Evolutionary conservation across 306 rosid species (phyloP).

Genomic region (Alnus rubra): DNA sequence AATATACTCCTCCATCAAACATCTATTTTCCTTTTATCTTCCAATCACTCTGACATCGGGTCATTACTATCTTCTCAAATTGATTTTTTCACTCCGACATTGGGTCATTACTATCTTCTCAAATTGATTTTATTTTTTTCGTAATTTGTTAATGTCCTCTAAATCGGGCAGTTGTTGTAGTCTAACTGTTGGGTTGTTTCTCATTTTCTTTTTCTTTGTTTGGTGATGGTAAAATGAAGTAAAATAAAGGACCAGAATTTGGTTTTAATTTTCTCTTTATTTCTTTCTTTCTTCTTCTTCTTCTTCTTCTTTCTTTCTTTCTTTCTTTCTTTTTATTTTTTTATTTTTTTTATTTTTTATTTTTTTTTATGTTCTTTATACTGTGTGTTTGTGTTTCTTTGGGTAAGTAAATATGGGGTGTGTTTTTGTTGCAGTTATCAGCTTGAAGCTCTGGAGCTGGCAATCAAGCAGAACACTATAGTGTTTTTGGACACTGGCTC

Average conservation of each 20-base stretch:
- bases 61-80: too few species aligned
- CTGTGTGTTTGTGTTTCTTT: background rate
- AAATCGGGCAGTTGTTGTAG: background rate
- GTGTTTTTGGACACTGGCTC: conserved; percentile 87
- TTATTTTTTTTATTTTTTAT: too few species aligned
- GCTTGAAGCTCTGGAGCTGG: conserved; percentile 69
- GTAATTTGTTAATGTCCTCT: background rate
- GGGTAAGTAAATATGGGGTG: background rate
- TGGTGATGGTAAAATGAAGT: background rate
- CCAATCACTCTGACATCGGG: too few species aligned
- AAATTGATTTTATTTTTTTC: background rate
- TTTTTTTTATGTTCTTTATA: background rate
- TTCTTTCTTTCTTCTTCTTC: background rate
- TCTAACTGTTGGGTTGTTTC: conserved; percentile 28
- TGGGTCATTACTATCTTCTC: background rate
- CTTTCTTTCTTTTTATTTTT: too few species aligned
- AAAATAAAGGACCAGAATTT: background rate
- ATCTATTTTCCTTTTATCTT: background rate
- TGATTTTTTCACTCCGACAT: too few species aligned
- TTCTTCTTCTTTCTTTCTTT: fast-evolving
- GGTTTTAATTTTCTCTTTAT: background rate
- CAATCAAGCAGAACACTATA: conserved; percentile 58
- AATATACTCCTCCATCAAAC: background rate
- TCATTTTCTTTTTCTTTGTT: background rate
- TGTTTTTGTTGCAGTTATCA: conserved; percentile 60